Evolutionary conservation across 75 land plant species (phyloP).

Genomic region (Sequoiadendron giganteum): DNA sequence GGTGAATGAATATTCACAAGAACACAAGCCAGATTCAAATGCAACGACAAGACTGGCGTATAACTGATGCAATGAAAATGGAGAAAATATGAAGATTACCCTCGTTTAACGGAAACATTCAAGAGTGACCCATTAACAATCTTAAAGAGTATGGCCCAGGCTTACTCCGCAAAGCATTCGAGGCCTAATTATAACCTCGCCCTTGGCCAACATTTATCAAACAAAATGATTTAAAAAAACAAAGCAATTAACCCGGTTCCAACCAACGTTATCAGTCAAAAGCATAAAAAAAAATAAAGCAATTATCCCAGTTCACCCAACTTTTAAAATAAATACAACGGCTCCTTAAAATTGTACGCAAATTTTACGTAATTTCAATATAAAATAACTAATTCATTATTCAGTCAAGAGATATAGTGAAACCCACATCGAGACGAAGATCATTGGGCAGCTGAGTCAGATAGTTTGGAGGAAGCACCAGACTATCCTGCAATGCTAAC

Average conservation of each 20-base stretch:
- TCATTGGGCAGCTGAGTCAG: slow-evolving; percentile 59
- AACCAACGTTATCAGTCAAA: not conserved
- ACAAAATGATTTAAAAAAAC: not conserved
- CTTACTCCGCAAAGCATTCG: not conserved
- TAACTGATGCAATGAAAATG: not conserved
- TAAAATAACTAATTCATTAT: not conserved
- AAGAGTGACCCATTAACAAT: no score
- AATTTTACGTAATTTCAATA: not conserved
- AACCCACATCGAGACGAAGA: slow-evolving; percentile 72
- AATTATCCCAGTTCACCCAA: not conserved
- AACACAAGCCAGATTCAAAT: not conserved
- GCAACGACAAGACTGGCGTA: not conserved
- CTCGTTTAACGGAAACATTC: not conserved
- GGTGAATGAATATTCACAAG: not conserved
- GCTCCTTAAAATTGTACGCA: not conserved
- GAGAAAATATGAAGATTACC: not conserved
- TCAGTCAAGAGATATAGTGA: not conserved
- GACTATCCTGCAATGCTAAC: slow-evolving; percentile 48
- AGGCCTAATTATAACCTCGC: not conserved
- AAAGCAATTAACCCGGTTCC: not conserved
- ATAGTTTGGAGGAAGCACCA: slow-evolving; percentile 68
- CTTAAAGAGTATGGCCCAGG: no score
- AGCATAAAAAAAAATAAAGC: not conserved
- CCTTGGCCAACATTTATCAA: not conserved
- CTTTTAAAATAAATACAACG: not conserved